Evolutionary conservation across 345 rosid genomes (phyloP).

Genomic region (Sonneratia alba): DNA sequence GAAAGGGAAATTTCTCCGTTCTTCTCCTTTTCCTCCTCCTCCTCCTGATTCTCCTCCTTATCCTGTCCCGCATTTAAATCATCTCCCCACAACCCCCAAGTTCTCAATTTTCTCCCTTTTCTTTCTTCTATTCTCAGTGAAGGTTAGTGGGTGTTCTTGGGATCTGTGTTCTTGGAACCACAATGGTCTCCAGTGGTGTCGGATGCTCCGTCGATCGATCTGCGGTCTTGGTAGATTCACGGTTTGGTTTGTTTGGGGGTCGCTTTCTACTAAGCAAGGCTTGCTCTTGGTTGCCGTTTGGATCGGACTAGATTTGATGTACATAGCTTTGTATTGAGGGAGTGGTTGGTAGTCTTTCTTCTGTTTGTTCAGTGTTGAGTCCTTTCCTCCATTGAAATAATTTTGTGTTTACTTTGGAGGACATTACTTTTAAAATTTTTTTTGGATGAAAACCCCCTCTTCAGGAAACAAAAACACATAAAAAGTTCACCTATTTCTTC

Average conservation of each 20-base stretch:
- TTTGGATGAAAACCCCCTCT: not conserved
- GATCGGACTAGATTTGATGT: not conserved
- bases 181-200: not conserved
- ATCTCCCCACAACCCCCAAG: not conserved
- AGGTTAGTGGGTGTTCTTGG: not conserved
- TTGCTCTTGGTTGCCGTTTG: not conserved
- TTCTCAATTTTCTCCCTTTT: not conserved
- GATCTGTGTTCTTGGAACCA: not conserved
- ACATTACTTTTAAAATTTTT: not conserved
- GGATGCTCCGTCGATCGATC: constrained; percentile 23
- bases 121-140: not conserved
- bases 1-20: constrained; percentile 31
- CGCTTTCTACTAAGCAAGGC: not conserved
- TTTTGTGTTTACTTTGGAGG: constrained; percentile 7
- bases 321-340: not conserved
- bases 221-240: constrained; percentile 30
- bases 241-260: constrained; percentile 19
- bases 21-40: constrained; percentile 19
- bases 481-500: constrained; percentile 3
- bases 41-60: constrained; percentile 57
- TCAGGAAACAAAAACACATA: constrained; percentile 7
- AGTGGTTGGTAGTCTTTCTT: no score
- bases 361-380: not conserved
- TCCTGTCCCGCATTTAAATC: constrained; percentile 46
- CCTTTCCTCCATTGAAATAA: constrained; percentile 2